A percentile compares a stretch with the other conserved stretches of the same genome.
Conservation (phyloP, 257 asterid genomes). For the Capsicum rhomboideum region DNA sequence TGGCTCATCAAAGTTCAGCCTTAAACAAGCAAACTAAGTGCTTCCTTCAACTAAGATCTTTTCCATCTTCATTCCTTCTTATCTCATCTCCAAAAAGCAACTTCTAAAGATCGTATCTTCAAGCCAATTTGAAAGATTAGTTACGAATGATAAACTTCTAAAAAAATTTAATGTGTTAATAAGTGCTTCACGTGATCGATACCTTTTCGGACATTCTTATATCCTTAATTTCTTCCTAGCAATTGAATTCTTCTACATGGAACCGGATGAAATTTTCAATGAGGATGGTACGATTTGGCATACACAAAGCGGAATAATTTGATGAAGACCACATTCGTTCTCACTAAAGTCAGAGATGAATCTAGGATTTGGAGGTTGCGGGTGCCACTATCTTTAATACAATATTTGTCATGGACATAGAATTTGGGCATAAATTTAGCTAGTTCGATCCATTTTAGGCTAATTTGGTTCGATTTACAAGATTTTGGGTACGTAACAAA, state of each 20-base stretch:
- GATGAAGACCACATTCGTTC: no score
- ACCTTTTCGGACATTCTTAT: conserved; percentile 60
- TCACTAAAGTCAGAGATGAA: no score
- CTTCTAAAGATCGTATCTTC: no score
- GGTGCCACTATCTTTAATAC: no score
- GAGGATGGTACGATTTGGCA: not conserved
- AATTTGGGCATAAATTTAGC: no score
- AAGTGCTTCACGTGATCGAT: conserved; percentile 5
- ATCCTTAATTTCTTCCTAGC: conserved; percentile 9
- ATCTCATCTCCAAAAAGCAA: conserved; percentile 21
- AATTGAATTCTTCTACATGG: conserved; percentile 70
- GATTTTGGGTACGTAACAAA: no score
- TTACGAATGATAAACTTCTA: not conserved
- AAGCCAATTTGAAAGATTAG: conserved; percentile 12
- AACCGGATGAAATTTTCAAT: conserved; percentile 12
- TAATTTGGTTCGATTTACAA: no score
- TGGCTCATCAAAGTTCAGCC: no score
- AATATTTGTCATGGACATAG: no score
- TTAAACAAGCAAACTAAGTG: no score
- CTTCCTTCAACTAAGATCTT: conserved; percentile 1
- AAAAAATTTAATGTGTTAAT: not conserved
- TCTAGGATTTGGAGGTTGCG: no score
- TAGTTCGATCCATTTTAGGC: no score
- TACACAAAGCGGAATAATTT: not conserved
- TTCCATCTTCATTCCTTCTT: conserved; percentile 12